Percentiles rank a stretch among this genome's conserved stretches.
phyloP scores from a whole-genome alignment of 441 rosid species.

The Brassica balearica region DNA sequence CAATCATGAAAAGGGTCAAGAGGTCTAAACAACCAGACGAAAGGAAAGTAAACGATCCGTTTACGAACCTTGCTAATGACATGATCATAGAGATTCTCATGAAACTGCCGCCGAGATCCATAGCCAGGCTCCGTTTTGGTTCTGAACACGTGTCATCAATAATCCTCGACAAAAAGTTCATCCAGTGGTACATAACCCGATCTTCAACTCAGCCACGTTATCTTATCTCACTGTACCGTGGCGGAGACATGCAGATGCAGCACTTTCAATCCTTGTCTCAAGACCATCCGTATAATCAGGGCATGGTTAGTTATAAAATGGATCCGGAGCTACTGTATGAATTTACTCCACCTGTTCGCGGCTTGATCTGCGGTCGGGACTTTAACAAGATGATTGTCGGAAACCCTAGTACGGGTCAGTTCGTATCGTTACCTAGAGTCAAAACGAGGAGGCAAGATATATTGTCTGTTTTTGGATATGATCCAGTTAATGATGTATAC shows the following conservation, averaged over 20 bases:
- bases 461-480: neutral
- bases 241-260: neutral
- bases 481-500: neutral
- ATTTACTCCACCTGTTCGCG: slow-evolving; percentile 4
- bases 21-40: neutral
- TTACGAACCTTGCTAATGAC: neutral
- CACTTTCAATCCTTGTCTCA: neutral
- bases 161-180: neutral
- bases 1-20: neutral
- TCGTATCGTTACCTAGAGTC: neutral
- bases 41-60: neutral
- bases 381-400: neutral
- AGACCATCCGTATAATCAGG: neutral
- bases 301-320: neutral
- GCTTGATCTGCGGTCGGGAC: slow-evolving; percentile 13
- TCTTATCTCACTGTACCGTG: neutral
- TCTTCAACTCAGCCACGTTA: neutral
- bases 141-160: neutral
- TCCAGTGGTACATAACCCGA: neutral
- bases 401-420: slow-evolving; percentile 2
- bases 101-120: neutral
- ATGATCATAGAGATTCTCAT: neutral
- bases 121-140: neutral
- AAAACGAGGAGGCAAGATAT: neutral
- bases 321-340: neutral